Conservation (phyloP, 2,329 filamentous ascomycete genomes). For the Aspergillaceae sp. region DNA sequence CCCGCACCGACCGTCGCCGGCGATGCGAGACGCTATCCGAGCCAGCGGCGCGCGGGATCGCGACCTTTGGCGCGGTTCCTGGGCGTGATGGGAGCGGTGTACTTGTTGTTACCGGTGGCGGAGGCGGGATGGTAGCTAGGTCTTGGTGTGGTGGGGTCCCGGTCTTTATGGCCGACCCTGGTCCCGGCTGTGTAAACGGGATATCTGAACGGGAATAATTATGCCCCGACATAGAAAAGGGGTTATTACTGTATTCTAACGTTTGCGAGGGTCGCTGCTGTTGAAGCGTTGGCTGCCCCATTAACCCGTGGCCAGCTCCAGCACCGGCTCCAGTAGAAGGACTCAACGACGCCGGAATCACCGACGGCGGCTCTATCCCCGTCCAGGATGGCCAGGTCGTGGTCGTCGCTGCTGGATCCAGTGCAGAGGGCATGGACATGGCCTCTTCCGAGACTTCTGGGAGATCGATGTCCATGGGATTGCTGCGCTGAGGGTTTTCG, state of each 20-base stretch:
- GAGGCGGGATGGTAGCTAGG: background rate
- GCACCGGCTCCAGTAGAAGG: too few species aligned
- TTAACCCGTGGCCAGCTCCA: too few species aligned
- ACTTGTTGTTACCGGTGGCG: background rate
- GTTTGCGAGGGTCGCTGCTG: too few species aligned
- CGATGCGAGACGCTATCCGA: conserved; percentile 13
- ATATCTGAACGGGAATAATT: background rate
- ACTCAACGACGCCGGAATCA: too few species aligned
- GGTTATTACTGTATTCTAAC: background rate
- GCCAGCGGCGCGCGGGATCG: conserved; percentile 20
- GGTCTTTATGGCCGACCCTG: too few species aligned
- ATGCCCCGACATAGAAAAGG: background rate
- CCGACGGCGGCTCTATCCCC: too few species aligned
- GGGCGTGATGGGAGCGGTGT: background rate
- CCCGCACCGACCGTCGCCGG: conserved; percentile 23
- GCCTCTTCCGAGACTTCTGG: background rate
- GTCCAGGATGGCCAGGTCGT: background rate
- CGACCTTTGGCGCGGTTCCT: conserved; percentile 13
- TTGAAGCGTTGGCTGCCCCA: too few species aligned
- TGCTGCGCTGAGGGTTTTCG: background rate
- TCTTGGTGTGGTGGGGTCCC: too few species aligned
- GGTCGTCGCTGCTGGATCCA: background rate
- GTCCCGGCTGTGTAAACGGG: background rate
- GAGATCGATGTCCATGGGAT: background rate
- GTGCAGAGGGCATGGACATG: background rate